Evolutionary conservation across 2,329 filamentous ascomycete species (phyloP).

Genomic region (Aspergillus sp.): DNA sequence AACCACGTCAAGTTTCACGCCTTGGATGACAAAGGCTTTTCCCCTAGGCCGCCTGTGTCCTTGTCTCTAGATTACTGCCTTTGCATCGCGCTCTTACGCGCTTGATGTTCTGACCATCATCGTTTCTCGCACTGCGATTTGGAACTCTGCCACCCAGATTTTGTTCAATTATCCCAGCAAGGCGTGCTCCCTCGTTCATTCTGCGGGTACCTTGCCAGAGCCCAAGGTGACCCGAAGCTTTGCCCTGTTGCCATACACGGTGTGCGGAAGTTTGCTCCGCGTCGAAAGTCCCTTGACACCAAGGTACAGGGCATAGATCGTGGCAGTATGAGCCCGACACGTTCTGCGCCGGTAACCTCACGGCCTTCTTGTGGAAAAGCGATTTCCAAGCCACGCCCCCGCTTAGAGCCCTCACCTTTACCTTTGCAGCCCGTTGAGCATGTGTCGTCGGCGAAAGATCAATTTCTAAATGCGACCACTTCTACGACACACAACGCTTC

Average conservation of each 20-base stretch:
- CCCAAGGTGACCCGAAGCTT: neutral
- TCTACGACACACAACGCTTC: slow-evolving; percentile 58
- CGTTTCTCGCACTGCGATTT: neutral
- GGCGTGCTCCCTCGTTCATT: neutral
- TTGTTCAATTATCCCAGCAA: neutral
- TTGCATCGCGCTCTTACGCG: neutral
- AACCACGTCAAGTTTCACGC: neutral
- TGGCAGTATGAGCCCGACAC: slow-evolving; percentile 42
- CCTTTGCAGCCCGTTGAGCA: slow-evolving; percentile 48
- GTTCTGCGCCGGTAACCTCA: slow-evolving; percentile 54
- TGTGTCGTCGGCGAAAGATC: slow-evolving; percentile 57
- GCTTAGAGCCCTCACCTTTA: slow-evolving; percentile 56
- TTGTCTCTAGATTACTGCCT: neutral
- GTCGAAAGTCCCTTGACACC: neutral
- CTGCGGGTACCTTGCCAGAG: neutral
- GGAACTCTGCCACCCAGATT: neutral
- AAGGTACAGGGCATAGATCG: slow-evolving; percentile 7
- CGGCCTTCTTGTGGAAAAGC: slow-evolving; percentile 50
- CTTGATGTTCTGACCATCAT: neutral
- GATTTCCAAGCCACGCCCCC: slow-evolving; percentile 37
- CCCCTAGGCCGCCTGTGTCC: neutral
- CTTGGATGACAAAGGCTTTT: neutral
- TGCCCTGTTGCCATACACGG: neutral
- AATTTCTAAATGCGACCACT: slow-evolving; percentile 65
- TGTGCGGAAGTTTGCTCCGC: slow-evolving; percentile 5